Percentiles rank a stretch among this genome's conserved stretches.
phyloP scores from a whole-genome alignment of 78 protist genomes.

The Dictyostelium brefeldianum region DNA sequence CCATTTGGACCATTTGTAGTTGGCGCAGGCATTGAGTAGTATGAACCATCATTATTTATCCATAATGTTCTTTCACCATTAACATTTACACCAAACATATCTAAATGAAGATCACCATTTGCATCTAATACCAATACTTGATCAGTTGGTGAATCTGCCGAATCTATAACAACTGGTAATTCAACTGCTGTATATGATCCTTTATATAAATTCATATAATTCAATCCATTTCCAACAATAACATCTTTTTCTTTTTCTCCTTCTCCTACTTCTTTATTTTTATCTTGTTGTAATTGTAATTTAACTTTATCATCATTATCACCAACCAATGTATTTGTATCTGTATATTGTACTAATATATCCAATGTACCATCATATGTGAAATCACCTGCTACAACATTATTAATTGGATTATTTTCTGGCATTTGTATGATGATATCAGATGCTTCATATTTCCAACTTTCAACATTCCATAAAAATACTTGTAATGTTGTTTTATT shows the following conservation, averaged over 20 bases:
- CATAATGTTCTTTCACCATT: constrained; percentile 53
- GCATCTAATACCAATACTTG: constrained; percentile 62
- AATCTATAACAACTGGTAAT: not conserved
- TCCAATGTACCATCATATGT: constrained; percentile 76
- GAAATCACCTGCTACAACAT: constrained; percentile 73
- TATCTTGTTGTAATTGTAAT: too few relatives aligned
- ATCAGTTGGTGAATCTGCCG: not conserved
- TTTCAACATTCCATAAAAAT: constrained; percentile 67
- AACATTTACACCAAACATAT: constrained; percentile 29
- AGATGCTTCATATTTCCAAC: constrained; percentile 70
- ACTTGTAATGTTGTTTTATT: constrained; percentile 73
- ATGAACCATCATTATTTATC: constrained; percentile 18
- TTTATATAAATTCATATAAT: constrained; percentile 6
- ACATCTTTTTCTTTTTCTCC: not conserved
- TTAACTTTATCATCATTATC: not conserved
- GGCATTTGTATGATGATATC: not conserved
- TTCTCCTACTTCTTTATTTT: too few relatives aligned
- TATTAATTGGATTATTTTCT: not conserved
- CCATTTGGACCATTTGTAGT: not conserved
- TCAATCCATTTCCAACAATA: not conserved
- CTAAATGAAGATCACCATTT: constrained; percentile 70
- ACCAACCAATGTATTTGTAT: not conserved
- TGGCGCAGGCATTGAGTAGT: not conserved
- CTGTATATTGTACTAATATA: constrained; percentile 47
- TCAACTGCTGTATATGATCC: constrained; percentile 22